Conservation (phyloP, 1,139 yeast genomes). For the Candida sp. region DNA sequence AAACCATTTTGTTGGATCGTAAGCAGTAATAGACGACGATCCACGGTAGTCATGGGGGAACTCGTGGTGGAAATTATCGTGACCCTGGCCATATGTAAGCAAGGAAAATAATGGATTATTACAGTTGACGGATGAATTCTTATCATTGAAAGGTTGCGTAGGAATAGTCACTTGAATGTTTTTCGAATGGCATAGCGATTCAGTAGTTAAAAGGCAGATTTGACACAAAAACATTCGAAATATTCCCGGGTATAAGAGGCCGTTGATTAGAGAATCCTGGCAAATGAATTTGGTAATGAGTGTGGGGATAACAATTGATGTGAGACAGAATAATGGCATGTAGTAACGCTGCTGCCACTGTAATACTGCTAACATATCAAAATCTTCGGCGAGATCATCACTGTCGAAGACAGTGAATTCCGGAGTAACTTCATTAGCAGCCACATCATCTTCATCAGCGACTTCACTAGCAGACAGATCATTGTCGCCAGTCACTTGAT, state of each 20-base stretch:
- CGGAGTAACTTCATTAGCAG: no score
- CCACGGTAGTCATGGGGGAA: slow-evolving; percentile 69
- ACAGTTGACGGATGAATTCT: slow-evolving; percentile 48
- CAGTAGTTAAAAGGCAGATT: slow-evolving; percentile 53
- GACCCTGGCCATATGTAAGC: slow-evolving; percentile 61
- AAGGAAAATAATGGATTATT: slow-evolving; percentile 50
- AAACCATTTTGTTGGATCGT: slow-evolving; percentile 70
- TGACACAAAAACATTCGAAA: slow-evolving; percentile 54
- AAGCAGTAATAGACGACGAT: slow-evolving; percentile 43
- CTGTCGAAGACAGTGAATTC: no score
- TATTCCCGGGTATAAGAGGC: slow-evolving; percentile 62
- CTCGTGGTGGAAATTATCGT: slow-evolving; percentile 72
- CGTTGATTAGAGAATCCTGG: slow-evolving; percentile 48
- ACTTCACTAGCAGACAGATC: slow-evolving; percentile 4
- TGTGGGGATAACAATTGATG: slow-evolving; percentile 50
- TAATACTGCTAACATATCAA: slow-evolving; percentile 26
- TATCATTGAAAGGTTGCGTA: slow-evolving; percentile 61
- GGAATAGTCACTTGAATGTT: slow-evolving; percentile 41
- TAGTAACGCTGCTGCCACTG: slow-evolving; percentile 60
- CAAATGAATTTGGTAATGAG: slow-evolving; percentile 35
- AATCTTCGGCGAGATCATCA: no score
- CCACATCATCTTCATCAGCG: slow-evolving; percentile 18
- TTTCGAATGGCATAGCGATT: slow-evolving; percentile 57
- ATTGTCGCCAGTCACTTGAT: no score
- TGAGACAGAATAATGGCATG: slow-evolving; percentile 35